phyloP scores from a whole-genome alignment of 306 rosid genomes.

The Prunus mume region DNA sequence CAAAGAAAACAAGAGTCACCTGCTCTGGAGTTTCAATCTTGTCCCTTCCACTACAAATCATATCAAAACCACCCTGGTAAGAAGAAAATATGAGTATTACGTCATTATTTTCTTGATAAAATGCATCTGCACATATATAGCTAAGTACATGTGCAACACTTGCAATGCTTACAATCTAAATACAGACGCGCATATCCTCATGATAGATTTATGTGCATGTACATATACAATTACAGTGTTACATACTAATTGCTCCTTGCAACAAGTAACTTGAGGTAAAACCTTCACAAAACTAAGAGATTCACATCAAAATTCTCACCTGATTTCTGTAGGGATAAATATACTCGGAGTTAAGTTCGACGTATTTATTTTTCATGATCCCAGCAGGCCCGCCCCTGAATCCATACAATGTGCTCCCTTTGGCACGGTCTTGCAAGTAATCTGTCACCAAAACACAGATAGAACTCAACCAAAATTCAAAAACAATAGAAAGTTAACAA shows the following conservation, averaged over 20 bases:
- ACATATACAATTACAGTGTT: not conserved
- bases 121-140: not conserved
- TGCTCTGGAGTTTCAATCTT: slow-evolving; percentile 99
- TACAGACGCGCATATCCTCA: not conserved
- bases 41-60: slow-evolving; percentile 99
- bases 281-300: not conserved
- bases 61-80: slow-evolving; percentile 96
- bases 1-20: slow-evolving; percentile 41
- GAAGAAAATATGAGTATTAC: slow-evolving; percentile 17
- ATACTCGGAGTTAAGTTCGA: slow-evolving; percentile 66
- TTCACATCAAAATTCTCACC: slow-evolving; percentile 33
- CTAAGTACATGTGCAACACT: not conserved
- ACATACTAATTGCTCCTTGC: not conserved
- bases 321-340: slow-evolving; percentile 95
- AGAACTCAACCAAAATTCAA: not conserved
- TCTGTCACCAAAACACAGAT: slow-evolving; percentile 37
- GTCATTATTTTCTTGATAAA: slow-evolving; percentile 6
- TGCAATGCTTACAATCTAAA: not conserved
- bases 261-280: not conserved
- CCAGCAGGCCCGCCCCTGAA: slow-evolving; percentile 99
- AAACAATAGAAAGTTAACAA: not conserved
- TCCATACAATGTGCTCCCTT: slow-evolving; percentile 85
- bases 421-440: slow-evolving; percentile 77
- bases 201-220: not conserved
- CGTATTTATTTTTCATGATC: slow-evolving; percentile 83